phyloP scores from a whole-genome alignment of 2,329 filamentous ascomycete genomes.

The Macroventuria anomochaeta region DNA sequence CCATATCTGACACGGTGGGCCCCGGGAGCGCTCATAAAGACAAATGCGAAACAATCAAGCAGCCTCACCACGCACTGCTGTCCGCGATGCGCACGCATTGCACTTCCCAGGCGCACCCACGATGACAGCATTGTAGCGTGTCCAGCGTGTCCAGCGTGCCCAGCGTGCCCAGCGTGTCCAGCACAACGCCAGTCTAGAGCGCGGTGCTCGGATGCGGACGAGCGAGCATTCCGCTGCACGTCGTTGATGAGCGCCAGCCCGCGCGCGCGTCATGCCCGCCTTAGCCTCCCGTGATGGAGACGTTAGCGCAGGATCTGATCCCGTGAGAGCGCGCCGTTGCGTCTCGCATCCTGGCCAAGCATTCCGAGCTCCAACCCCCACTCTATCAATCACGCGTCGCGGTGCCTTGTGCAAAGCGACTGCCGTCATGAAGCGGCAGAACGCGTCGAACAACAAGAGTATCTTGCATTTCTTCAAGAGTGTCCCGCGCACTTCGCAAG shows the following conservation, averaged over 20 bases:
- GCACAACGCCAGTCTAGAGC: neutral
- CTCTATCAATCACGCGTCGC: constrained; percentile 3
- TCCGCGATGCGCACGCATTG: neutral
- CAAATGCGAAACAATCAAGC: constrained; percentile 22
- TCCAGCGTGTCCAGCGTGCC: neutral
- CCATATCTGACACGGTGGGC: constrained; percentile 8
- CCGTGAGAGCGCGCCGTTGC: constrained; percentile 26
- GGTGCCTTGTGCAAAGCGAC: neutral
- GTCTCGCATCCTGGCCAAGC: constrained; percentile 7
- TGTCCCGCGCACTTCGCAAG: constrained; percentile 3
- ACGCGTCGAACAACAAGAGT: constrained; percentile 6
- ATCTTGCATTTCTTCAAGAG: constrained; percentile 18
- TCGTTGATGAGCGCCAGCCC: constrained; percentile 5
- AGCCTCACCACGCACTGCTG: constrained; percentile 4
- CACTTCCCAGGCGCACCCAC: neutral
- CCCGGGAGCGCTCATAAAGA: constrained; percentile 8
- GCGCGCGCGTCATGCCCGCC: constrained; percentile 11
- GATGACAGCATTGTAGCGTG: neutral
- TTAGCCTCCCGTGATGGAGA: constrained; percentile 1
- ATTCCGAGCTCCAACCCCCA: constrained; percentile 4
- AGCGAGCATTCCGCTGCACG: constrained; percentile 27
- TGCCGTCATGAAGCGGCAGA: constrained; percentile 15
- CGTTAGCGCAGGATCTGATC: constrained; percentile 1
- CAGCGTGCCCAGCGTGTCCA: neutral
- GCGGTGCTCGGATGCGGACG: constrained; percentile 24